These are phyloP conservation scores for Naumovozyma castellii DNA, from an alignment of 805 yeast genomes.

Conservation along the genomic window DNA sequence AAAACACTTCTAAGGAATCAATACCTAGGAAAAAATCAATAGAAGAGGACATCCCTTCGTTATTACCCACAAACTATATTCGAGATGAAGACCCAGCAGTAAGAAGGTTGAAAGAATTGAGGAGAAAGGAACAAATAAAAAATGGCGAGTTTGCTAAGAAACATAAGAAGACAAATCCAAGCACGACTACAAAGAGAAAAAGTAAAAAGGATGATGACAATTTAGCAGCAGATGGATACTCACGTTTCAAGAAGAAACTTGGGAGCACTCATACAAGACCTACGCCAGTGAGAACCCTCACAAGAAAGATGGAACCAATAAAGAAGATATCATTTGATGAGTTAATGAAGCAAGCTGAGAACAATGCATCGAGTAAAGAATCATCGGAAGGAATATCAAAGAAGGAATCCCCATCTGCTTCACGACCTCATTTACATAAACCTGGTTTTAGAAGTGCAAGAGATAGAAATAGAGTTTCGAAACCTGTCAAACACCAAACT, in stretches of 20 bases:
- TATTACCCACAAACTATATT: slow-evolving; percentile 24
- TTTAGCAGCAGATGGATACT: slow-evolving; percentile 9
- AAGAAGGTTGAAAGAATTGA: slow-evolving; percentile 53
- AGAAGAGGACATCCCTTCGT: slow-evolving; percentile 8
- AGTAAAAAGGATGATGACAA: slow-evolving; percentile 9
- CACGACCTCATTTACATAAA: slow-evolving; percentile 6
- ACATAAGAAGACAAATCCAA: slow-evolving; percentile 3
- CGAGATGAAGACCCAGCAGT: slow-evolving; percentile 59
- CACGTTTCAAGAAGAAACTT: slow-evolving; percentile 18
- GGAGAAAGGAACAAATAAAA: slow-evolving; percentile 45
- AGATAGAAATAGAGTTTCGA: neutral
- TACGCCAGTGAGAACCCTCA: neutral
- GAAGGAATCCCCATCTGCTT: no score
- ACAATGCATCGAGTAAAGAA: no score
- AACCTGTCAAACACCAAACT: no score
- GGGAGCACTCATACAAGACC: slow-evolving; percentile 5
- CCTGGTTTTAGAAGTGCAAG: slow-evolving; percentile 12
- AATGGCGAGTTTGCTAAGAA: slow-evolving; percentile 31
- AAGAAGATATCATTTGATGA: slow-evolving; percentile 47
- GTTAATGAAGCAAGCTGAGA: slow-evolving; percentile 48
- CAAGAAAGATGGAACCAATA: slow-evolving; percentile 14
- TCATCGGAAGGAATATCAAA: no score
- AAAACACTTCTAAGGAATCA: neutral
- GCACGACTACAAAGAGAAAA: neutral
- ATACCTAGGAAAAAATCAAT: neutral